Percentiles rank a stretch among this genome's conserved stretches.
phyloP scores from a whole-genome alignment of 305 asterid species.

The Fraxinus floribunda region DNA sequence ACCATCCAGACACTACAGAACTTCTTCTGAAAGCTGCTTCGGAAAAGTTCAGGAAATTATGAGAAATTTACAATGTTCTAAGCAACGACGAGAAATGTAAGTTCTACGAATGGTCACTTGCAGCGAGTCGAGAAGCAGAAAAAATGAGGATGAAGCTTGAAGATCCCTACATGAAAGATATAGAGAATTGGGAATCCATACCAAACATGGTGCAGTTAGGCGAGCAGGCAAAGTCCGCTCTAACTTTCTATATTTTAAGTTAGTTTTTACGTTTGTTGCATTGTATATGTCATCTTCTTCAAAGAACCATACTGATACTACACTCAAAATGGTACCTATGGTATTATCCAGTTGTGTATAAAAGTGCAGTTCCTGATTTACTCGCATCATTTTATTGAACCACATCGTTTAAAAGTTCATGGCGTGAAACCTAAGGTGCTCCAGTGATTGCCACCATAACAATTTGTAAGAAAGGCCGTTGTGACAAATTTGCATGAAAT shows the following conservation, averaged over 20 bases:
- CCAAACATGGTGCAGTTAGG: constrained; percentile 85
- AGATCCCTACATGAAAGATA: constrained; percentile 63
- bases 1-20: constrained; percentile 83
- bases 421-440: background rate
- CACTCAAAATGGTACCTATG: background rate
- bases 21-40: constrained; percentile 82
- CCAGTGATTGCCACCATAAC: background rate
- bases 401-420: background rate
- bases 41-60: constrained; percentile 66
- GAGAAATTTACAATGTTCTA: constrained; percentile 57
- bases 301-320: constrained; percentile 49
- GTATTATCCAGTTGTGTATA: background rate
- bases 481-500: background rate
- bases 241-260: constrained; percentile 70
- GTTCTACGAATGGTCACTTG: constrained; percentile 83
- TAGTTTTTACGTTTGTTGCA: constrained; percentile 61
- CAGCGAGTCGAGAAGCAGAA: constrained; percentile 76
- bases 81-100: constrained; percentile 61
- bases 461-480: background rate
- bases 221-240: constrained; percentile 80
- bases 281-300: constrained; percentile 59
- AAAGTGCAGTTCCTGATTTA: background rate
- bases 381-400: background rate
- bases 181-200: constrained; percentile 49
- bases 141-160: constrained; percentile 68